These are phyloP conservation scores for Allantophomopsis cytisporea DNA, from an alignment of 2,329 filamentous ascomycete genomes.

Conservation along the genomic window DNA sequence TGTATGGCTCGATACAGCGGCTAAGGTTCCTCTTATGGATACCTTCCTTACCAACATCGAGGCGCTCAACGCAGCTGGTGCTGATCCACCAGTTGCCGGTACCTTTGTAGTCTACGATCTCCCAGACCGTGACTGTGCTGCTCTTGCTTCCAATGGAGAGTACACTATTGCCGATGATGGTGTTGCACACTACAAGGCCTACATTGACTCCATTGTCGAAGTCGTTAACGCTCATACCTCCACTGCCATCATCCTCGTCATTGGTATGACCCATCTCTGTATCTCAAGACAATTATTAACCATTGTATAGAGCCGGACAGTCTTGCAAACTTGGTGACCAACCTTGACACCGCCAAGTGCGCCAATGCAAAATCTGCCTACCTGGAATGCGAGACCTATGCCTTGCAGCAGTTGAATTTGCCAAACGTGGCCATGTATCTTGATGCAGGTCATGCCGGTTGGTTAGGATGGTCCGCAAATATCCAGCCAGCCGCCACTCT, in stretches of 20 bases:
- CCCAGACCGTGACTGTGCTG: constrained; percentile 49
- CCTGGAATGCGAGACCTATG: constrained; percentile 39
- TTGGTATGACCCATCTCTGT: too few relatives aligned
- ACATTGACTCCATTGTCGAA: constrained; percentile 38
- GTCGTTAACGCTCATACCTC: constrained; percentile 39
- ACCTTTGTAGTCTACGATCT: constrained; percentile 49
- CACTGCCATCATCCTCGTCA: constrained; percentile 28
- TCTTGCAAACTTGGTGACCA: constrained; percentile 49
- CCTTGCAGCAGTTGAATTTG: constrained; percentile 39
- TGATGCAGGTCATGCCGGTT: constrained; percentile 49
- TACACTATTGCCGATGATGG: constrained; percentile 36
- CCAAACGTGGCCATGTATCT: constrained; percentile 50
- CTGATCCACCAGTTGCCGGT: constrained; percentile 28
- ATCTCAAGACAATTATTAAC: background rate
- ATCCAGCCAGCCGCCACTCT: constrained; percentile 33
- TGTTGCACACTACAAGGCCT: constrained; percentile 34
- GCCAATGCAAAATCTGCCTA: constrained; percentile 37
- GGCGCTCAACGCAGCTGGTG: constrained; percentile 30
- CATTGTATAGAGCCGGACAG: constrained; percentile 39
- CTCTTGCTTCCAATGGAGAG: constrained; percentile 49
- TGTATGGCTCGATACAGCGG: constrained; percentile 35
- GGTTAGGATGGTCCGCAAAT: constrained; percentile 51
- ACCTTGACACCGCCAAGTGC: constrained; percentile 38
- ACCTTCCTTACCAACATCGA: constrained; percentile 32
- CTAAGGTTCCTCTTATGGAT: constrained; percentile 32